phyloP scores from a whole-genome alignment of 805 yeast genomes.

The Nakazawaea wickerhamii region DNA sequence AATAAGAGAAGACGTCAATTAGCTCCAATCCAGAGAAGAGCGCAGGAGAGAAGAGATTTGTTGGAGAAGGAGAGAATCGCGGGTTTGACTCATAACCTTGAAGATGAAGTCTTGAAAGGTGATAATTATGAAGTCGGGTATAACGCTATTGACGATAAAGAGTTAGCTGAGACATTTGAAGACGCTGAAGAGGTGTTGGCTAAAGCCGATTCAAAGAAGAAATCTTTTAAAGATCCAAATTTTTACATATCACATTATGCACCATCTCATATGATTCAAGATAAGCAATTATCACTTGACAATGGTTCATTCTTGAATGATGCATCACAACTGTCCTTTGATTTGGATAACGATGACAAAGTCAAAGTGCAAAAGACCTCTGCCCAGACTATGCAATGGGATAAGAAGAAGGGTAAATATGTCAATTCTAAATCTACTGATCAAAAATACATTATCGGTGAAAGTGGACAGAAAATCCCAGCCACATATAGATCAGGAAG shows the following conservation, averaged over 20 bases:
- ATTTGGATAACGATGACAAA: constrained; percentile 66
- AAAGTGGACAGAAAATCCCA: constrained; percentile 87
- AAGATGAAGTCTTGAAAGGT: constrained; percentile 63
- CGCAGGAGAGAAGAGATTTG: constrained; percentile 62
- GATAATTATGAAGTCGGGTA: constrained; percentile 37
- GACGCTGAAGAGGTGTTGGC: constrained; percentile 40
- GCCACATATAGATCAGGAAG: constrained; percentile 89
- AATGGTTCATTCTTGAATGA: constrained; percentile 67
- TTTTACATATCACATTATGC: constrained; percentile 88
- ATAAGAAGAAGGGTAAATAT: constrained; percentile 85
- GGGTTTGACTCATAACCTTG: constrained; percentile 67
- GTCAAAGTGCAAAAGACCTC: constrained; percentile 61
- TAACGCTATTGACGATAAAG: constrained; percentile 37
- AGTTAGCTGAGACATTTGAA: constrained; percentile 43
- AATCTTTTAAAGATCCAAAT: constrained; percentile 67
- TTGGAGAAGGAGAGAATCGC: constrained; percentile 69
- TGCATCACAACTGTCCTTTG: constrained; percentile 84
- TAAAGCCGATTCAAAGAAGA: constrained; percentile 31
- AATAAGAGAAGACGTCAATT: constrained; percentile 77
- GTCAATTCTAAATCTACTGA: constrained; percentile 75
- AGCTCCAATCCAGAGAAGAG: constrained; percentile 80
- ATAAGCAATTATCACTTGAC: constrained; percentile 58
- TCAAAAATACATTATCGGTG: constrained; percentile 87
- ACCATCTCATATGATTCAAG: constrained; percentile 73
- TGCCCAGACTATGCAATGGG: constrained; percentile 78